phyloP scores from a whole-genome alignment of 2,329 filamentous ascomycete species.

The Rosellinia necatrix region DNA sequence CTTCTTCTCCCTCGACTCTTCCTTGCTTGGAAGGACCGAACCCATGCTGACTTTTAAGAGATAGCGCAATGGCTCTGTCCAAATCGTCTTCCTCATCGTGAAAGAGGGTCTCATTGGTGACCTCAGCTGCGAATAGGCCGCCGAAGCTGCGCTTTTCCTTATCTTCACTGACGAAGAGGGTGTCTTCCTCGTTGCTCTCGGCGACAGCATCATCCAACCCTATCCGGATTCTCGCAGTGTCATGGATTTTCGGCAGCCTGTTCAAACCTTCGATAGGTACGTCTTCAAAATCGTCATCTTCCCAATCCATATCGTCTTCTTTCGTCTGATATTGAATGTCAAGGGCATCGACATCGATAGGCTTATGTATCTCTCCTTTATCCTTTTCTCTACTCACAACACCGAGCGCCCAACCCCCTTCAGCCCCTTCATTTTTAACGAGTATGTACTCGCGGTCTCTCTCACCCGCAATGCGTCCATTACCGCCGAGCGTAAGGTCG shows the following conservation, averaged over 20 bases:
- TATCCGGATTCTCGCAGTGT: constrained; percentile 32
- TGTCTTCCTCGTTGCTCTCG: constrained; percentile 53
- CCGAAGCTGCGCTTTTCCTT: constrained; percentile 24
- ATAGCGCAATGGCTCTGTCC: constrained; percentile 81
- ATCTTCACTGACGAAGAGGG: constrained; percentile 58
- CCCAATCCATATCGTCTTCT: constrained; percentile 62
- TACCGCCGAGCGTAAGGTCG: constrained; percentile 69
- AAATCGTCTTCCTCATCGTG: constrained; percentile 65
- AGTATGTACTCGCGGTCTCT: constrained; percentile 92
- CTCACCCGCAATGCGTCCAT: constrained; percentile 77
- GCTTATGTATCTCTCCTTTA: constrained; percentile 78
- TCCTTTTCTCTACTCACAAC: constrained; percentile 88
- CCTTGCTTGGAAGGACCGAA: constrained; percentile 35
- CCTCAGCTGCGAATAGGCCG: constrained; percentile 30
- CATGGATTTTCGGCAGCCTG: constrained; percentile 69
- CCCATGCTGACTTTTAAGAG: constrained; percentile 68
- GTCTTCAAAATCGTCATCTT: constrained; percentile 84
- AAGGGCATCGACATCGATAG: constrained; percentile 84
- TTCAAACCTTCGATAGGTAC: constrained; percentile 91
- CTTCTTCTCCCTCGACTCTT: constrained; percentile 41
- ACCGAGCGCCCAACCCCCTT: constrained; percentile 94
- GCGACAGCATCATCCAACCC: constrained; percentile 28
- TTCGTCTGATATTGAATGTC: constrained; percentile 61
- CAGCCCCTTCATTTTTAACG: constrained; percentile 92
- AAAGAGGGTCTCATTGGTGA: constrained; percentile 43